phyloP scores from a whole-genome alignment of 1,284 basidiomycete genomes.

The Blastosporella zonata region DNA sequence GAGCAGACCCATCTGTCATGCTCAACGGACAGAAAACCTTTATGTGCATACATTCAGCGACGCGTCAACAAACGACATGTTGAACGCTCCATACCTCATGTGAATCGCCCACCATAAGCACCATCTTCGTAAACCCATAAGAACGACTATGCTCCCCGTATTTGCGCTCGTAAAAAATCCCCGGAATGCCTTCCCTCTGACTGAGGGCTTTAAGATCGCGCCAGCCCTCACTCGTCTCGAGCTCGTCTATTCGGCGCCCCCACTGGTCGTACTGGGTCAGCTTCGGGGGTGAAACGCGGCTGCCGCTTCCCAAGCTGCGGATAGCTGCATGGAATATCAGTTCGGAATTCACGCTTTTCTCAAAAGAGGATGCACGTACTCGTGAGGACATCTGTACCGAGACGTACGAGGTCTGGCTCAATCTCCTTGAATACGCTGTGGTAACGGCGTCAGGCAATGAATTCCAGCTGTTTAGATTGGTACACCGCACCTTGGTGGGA shows the following conservation, averaged over 20 bases:
- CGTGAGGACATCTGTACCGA: constrained; percentile 53
- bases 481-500: constrained; percentile 41
- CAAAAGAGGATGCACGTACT: constrained; percentile 34
- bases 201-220: constrained; percentile 65
- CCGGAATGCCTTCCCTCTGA: constrained; percentile 67
- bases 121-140: constrained; percentile 62
- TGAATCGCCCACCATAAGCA: constrained; percentile 58
- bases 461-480: background rate
- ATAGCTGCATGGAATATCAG: constrained; percentile 35
- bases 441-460: constrained; percentile 1
- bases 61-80: background rate
- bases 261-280: constrained; percentile 69
- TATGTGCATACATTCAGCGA: background rate
- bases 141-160: constrained; percentile 56
- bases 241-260: constrained; percentile 60
- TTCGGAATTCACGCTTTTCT: constrained; percentile 3
- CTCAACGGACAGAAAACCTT: constrained; percentile 69
- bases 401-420: constrained; percentile 48
- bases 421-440: constrained; percentile 42
- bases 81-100: constrained; percentile 55
- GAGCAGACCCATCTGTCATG: constrained; percentile 76
- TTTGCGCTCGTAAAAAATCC: constrained; percentile 60
- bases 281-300: constrained; percentile 42
- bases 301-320: constrained; percentile 41
- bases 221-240: constrained; percentile 72